These are phyloP conservation scores for Exophiala mesophila DNA, from an alignment of 2,329 filamentous ascomycete species.

Conservation along the genomic window DNA sequence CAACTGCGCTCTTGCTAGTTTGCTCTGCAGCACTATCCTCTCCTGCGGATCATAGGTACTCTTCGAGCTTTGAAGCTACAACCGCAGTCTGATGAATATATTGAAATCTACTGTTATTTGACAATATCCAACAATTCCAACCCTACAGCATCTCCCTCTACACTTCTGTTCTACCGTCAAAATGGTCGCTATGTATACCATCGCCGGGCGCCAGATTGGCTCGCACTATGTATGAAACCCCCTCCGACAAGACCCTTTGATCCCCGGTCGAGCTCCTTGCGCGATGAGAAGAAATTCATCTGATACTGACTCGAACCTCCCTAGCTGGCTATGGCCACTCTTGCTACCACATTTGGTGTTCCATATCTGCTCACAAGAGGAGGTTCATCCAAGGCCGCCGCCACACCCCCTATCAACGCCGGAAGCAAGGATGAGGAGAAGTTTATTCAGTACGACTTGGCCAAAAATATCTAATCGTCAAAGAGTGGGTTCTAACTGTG, in stretches of 20 bases:
- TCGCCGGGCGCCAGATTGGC: slow-evolving; percentile 49
- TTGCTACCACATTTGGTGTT: slow-evolving; percentile 47
- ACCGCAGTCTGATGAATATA: background rate
- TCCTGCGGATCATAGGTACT: background rate
- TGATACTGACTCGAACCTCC: slow-evolving; percentile 18
- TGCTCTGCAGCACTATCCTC: background rate
- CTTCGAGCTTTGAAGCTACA: slow-evolving; percentile 5
- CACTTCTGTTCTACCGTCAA: slow-evolving; percentile 29
- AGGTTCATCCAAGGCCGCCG: slow-evolving; percentile 43
- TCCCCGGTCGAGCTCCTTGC: slow-evolving; percentile 18
- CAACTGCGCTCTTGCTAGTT: too few relatives aligned
- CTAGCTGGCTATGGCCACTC: slow-evolving; percentile 58
- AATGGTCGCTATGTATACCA: slow-evolving; percentile 49
- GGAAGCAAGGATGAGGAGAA: slow-evolving; percentile 63
- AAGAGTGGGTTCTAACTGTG: slow-evolving; percentile 7
- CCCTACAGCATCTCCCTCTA: slow-evolving; percentile 1
- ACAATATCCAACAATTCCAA: background rate
- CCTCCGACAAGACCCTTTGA: slow-evolving; percentile 19
- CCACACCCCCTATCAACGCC: slow-evolving; percentile 58
- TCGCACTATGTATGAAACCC: slow-evolving; percentile 43
- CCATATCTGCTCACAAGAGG: slow-evolving; percentile 43
- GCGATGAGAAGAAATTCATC: too few relatives aligned
- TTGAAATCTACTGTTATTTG: background rate
- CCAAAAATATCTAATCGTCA: too few relatives aligned
- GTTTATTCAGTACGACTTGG: slow-evolving; percentile 59